phyloP scores from a whole-genome alignment of 1,284 basidiomycete genomes.

The Heterobasidion occidentale region DNA sequence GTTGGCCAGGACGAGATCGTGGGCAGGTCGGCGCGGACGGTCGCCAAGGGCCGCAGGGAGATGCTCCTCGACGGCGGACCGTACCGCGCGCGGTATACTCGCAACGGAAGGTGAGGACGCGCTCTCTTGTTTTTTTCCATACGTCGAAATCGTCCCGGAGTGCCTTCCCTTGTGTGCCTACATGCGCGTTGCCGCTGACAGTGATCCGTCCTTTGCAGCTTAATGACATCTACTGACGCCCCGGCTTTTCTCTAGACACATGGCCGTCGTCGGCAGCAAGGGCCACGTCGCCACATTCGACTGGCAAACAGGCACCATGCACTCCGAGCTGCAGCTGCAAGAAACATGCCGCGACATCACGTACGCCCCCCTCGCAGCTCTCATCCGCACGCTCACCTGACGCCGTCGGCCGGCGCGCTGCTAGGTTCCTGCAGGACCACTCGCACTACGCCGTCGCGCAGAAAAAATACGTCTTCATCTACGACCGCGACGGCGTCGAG shows the following conservation, averaged over 20 bases:
- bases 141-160: not conserved
- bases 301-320: slow-evolving; percentile 84
- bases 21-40: slow-evolving; percentile 64
- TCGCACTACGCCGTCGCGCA: slow-evolving; percentile 94
- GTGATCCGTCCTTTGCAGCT: not conserved
- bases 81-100: slow-evolving; percentile 77
- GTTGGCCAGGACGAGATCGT: slow-evolving; percentile 79
- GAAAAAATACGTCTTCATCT: slow-evolving; percentile 95
- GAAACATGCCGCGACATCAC: slow-evolving; percentile 91
- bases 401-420: not conserved
- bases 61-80: slow-evolving; percentile 85
- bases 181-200: too few relatives aligned
- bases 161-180: too few relatives aligned
- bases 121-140: not conserved
- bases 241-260: slow-evolving; percentile 41
- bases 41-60: slow-evolving; percentile 70
- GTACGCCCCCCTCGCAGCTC: slow-evolving; percentile 32
- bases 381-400: slow-evolving; percentile 4
- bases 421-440: slow-evolving; percentile 87
- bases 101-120: slow-evolving; percentile 75
- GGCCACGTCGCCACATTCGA: slow-evolving; percentile 96
- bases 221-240: not conserved
- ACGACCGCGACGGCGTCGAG: slow-evolving; percentile 92
- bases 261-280: slow-evolving; percentile 75
- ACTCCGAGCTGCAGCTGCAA: slow-evolving; percentile 83